These are phyloP conservation scores for Vigna unguiculata DNA, from an alignment of 306 rosid genomes.

Conservation along the genomic window DNA sequence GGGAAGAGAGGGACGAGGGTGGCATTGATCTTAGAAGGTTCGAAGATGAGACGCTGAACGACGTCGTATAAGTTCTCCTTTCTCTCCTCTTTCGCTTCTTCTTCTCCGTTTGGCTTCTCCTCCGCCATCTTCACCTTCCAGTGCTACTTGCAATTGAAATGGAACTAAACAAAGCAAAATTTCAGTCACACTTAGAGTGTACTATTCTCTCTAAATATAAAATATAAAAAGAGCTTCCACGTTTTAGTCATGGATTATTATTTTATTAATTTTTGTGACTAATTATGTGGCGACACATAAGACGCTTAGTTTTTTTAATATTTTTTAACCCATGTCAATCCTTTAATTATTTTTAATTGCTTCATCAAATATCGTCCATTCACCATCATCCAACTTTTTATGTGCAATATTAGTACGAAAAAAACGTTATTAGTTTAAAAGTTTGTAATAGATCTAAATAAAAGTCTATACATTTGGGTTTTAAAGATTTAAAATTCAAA, in stretches of 20 bases:
- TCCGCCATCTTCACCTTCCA: conserved; percentile 36
- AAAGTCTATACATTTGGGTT: too few relatives aligned
- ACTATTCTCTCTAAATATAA: neutral
- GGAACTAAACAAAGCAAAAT: neutral
- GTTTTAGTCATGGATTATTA: conserved; percentile 5
- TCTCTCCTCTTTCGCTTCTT: neutral
- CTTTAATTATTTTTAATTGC: too few relatives aligned
- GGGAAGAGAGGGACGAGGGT: conserved; percentile 64
- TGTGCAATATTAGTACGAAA: too few relatives aligned
- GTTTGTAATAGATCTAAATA: too few relatives aligned
- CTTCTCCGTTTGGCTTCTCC: conserved; percentile 3
- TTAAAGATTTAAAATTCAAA: too few relatives aligned
- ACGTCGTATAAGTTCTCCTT: conserved; percentile 52
- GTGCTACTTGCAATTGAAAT: neutral
- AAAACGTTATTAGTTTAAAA: too few relatives aligned
- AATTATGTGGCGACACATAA: neutral
- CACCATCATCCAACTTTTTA: too few relatives aligned
- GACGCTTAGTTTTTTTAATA: neutral
- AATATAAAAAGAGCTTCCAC: neutral
- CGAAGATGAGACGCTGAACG: conserved; percentile 58
- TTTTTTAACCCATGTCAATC: too few relatives aligned
- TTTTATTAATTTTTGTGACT: neutral
- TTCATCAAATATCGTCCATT: too few relatives aligned
- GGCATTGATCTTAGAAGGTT: conserved; percentile 54
- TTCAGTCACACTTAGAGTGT: neutral